phyloP scores from a whole-genome alignment of 352 stramenopile species.

The Phytophthora chlamydospora region DNA sequence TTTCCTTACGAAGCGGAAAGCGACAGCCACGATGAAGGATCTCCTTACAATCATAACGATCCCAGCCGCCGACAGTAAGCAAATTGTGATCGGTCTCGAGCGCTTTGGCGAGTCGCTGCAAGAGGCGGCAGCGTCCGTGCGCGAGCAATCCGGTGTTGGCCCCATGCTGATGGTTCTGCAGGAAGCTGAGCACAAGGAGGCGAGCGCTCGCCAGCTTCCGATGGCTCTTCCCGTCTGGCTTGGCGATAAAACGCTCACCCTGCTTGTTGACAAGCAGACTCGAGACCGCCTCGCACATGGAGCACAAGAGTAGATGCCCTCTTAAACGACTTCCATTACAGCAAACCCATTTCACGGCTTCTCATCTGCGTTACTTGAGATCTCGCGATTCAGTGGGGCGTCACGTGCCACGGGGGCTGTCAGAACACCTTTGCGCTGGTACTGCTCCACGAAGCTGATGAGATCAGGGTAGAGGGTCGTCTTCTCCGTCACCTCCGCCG shows the following conservation, averaged over 20 bases:
- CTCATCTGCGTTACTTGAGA: constrained; percentile 40
- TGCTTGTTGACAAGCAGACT: constrained; percentile 59
- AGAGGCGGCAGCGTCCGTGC: constrained; percentile 29
- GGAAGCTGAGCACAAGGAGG: not conserved
- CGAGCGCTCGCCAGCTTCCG: constrained; percentile 20
- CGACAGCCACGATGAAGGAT: constrained; percentile 17
- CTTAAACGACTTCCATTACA: not conserved
- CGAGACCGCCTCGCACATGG: constrained; percentile 47
- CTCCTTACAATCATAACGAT: constrained; percentile 29
- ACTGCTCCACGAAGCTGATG: constrained; percentile 79
- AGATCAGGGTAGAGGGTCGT: constrained; percentile 70
- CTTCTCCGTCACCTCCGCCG: constrained; percentile 52
- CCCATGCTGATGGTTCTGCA: constrained; percentile 49
- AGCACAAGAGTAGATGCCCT: constrained; percentile 15
- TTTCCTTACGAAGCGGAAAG: constrained; percentile 82
- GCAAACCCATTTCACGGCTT: not conserved
- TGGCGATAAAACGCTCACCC: constrained; percentile 55
- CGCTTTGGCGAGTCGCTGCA: constrained; percentile 45
- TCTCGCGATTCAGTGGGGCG: constrained; percentile 61
- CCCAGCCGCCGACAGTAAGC: constrained; percentile 24
- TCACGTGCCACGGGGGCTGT: constrained; percentile 52
- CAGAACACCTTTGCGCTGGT: constrained; percentile 72
- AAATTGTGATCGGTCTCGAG: constrained; percentile 41
- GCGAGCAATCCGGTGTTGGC: constrained; percentile 45
- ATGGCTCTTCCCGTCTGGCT: constrained; percentile 63